phyloP scores from a whole-genome alignment of 495 filamentous ascomycete species.

The Lepraria neglecta region DNA sequence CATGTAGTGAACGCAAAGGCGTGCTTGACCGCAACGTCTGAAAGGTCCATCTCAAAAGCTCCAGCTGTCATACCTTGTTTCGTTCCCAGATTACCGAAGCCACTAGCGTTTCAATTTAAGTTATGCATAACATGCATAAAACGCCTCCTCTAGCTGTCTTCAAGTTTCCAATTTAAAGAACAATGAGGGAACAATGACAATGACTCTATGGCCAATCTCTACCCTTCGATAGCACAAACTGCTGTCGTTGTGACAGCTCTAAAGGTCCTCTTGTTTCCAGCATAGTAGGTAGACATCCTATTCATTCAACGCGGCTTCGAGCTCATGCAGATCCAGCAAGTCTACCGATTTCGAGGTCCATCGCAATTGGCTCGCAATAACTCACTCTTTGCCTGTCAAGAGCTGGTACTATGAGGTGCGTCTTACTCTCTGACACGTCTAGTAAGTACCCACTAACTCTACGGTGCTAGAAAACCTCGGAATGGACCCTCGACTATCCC shows the following conservation, averaged over 20 bases:
- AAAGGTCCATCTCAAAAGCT: conserved; percentile 38
- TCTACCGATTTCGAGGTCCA: conserved; percentile 99
- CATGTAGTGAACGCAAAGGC: conserved; percentile 41
- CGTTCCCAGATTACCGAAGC: not conserved
- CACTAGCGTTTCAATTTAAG: not conserved
- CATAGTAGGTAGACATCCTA: conserved; percentile 64
- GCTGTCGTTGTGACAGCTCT: conserved; percentile 81
- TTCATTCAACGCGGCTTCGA: not conserved
- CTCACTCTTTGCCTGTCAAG: conserved; percentile 76
- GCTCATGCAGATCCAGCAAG: conserved; percentile 54
- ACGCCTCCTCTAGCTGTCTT: no score
- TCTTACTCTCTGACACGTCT: not conserved
- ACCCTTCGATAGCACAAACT: conserved; percentile 80
- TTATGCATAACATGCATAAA: not conserved
- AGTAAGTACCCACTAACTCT: conserved; percentile 6
- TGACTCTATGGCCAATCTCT: conserved; percentile 66
- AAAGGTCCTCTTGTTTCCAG: conserved; percentile 89
- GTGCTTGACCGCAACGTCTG: conserved; percentile 49
- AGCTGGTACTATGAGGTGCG: conserved; percentile 89
- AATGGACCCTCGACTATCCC: conserved; percentile 99
- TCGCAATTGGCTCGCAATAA: conserved; percentile 95
- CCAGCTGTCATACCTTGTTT: conserved; percentile 11
- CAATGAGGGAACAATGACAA: conserved; percentile 5
- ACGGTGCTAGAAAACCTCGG: conserved; percentile 65
- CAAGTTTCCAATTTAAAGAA: no score